Conservation (phyloP, 805 yeast genomes). For the Scheffersomyces amazonensis region DNA sequence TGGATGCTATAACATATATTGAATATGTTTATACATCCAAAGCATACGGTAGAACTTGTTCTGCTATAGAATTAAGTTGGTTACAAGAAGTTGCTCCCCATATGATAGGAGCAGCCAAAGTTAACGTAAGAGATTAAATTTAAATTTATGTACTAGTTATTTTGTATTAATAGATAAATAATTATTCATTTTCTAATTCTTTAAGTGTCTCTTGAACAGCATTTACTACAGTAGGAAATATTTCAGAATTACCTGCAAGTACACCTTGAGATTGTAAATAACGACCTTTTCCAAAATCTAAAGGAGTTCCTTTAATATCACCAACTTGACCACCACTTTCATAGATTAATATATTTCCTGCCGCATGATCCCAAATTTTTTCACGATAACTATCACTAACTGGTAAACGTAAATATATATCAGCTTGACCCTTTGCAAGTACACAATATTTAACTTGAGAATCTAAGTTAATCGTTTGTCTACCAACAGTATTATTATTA, state of each 20-base stretch:
- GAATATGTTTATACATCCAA: slow-evolving; percentile 92
- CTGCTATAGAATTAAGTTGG: slow-evolving; percentile 80
- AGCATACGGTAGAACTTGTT: slow-evolving; percentile 90
- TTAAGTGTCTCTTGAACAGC: slow-evolving; percentile 32
- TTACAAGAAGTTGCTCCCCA: slow-evolving; percentile 78
- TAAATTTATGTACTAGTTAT: neutral
- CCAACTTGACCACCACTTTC: slow-evolving; percentile 93
- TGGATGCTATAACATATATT: slow-evolving; percentile 89
- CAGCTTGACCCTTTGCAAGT: slow-evolving; percentile 87
- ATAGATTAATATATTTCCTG: slow-evolving; percentile 80
- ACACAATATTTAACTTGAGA: slow-evolving; percentile 96
- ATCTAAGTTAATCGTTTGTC: slow-evolving; percentile 76
- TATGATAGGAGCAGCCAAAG: slow-evolving; percentile 43
- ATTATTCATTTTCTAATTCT: neutral
- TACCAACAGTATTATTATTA: slow-evolving; percentile 48
- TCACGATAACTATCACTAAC: slow-evolving; percentile 73
- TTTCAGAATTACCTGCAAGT: slow-evolving; percentile 66
- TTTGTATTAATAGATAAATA: neutral
- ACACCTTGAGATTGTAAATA: slow-evolving; percentile 83
- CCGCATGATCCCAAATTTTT: slow-evolving; percentile 99
- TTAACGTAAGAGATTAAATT: slow-evolving; percentile 19
- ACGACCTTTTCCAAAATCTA: slow-evolving; percentile 87
- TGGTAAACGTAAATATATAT: slow-evolving; percentile 87
- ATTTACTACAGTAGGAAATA: slow-evolving; percentile 49
- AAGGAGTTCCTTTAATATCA: slow-evolving; percentile 70